Evolutionary conservation across 495 filamentous ascomycete species (phyloP), one percentile per base, ranked within the genome.

Genomic region (Daldinia vernicosa): DNA sequence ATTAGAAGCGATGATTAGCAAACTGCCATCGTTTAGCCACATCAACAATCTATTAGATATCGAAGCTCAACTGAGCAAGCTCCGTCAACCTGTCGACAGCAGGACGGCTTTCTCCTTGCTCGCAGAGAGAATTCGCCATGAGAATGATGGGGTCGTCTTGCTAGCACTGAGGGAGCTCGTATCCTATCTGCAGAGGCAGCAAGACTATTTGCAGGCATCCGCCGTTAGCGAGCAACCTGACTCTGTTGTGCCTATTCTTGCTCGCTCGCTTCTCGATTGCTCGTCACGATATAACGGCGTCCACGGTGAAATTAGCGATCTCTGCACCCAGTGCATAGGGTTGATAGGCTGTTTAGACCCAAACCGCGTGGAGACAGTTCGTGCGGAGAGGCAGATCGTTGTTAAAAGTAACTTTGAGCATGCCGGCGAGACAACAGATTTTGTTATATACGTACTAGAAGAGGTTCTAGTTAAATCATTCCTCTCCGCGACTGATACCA

Each of bases 271-370:
- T 58, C 86, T 99, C 22, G 93, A 98, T 76, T 93, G 91, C 50
- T 89, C 88, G 59, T 86, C 94, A 51, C 91, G 90, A 67, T 95
- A 93, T 76, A 92, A 89, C 62, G 88, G 89, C 55, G 87, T 83
- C 28, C 86, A 90, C 47, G 74, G 83, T 12, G 84, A 85, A 24
- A 92, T 97, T 43, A 84, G 89, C 58, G 80, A 86, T n/a, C 82
- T 96, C 27, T 91, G 91, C 55, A 90, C 92, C 19, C 87, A 88
- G 72, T 94, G 92, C 66, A 79, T 98, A 28, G 95, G 95, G 9
- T 84, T 95, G 40, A 88, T 98, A 52, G 95, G 95, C 19, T 97
- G 93, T 71, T 80, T 98, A 24, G 95, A 98, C 80, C 90, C 95
- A 12, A 97, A 97, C 74, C 87, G 91, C 58, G 87, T 98, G 15